Evolutionary conservation across 352 stramenopile genomes (phyloP).

Genomic region (Pythium pectinolyticum): DNA sequence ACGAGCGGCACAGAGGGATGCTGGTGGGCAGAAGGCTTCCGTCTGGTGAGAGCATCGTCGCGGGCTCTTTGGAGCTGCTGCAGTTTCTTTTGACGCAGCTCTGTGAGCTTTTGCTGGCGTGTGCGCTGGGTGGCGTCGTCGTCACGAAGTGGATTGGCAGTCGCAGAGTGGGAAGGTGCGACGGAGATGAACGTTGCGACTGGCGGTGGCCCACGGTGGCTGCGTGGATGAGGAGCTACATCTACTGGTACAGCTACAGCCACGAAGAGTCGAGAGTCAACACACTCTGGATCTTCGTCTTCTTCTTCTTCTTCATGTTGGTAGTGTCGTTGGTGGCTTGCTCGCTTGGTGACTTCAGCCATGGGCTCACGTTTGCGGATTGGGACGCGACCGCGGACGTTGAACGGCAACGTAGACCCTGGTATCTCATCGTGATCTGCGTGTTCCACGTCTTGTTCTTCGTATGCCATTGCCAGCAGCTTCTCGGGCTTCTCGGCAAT

Average conservation of each 20-base stretch:
- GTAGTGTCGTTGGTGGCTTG: neutral
- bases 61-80: slow-evolving; percentile 55
- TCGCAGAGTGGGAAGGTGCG: neutral
- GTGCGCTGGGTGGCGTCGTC: slow-evolving; percentile 11
- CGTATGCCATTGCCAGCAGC: neutral
- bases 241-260: neutral
- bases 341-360: no score
- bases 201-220: neutral
- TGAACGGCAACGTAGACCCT: slow-evolving; percentile 10
- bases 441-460: neutral
- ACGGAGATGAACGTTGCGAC: slow-evolving; percentile 8
- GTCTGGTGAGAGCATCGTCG: slow-evolving; percentile 36
- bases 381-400: slow-evolving; percentile 38
- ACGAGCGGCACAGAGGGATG: neutral
- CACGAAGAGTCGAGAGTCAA: neutral
- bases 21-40: slow-evolving; percentile 20
- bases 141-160: neutral
- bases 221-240: neutral
- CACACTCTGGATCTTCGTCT: neutral
- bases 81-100: slow-evolving; percentile 63
- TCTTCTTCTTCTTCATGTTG: neutral
- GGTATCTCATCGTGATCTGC: neutral
- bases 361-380: slow-evolving; percentile 22
- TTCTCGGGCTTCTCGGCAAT: neutral
- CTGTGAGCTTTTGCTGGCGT: slow-evolving; percentile 38